Evolutionary conservation across 768 basidiomycete species (phyloP), one percentile per base, ranked within the genome.

Genomic region (Termitomyces heimii): DNA sequence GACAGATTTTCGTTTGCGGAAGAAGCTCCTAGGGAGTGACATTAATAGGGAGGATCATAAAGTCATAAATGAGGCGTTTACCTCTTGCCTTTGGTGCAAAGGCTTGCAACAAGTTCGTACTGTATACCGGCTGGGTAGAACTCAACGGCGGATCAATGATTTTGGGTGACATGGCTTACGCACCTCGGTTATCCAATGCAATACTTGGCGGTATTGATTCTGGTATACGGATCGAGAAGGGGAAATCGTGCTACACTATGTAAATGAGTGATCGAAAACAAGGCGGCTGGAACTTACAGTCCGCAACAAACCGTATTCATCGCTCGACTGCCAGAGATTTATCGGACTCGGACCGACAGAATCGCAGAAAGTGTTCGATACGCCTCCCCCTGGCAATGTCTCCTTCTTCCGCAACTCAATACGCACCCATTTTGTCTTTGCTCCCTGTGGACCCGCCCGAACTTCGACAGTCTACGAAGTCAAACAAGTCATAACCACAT

Each of bases 351-450:
- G 83, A 1, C 92, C 92, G 24, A 94, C 86, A 54, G 82, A 82
- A 67, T 94, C 92, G 64, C 82, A 84, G 74, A 86, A 93, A 13
- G 84, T 83, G 70, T 86, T 88, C 16, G 78, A 75, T 59, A 77
- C 73, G 16, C 86, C 84, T 24, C 85, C 88, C 22, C 84, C 84
- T 2, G 88, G 90, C 46, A 89, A 79, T 4, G 82, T 87, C 71
- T 98, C 95, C 43, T 95, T 83, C 75, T 94, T 94, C 62, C 92
- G 84, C 68, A 97, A 78, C 72, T 96, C 94, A 59, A 97, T 84
- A 61, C 88, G 84, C 26, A 98, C 87, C 87, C 91, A 96, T 71
- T 93, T 92, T 28, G 91, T 91, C 74, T 93, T 94, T 67, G 92
- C 82, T 16, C 89, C 88, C 60, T 84, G 80, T 2, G 77, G 75